phyloP scores from a whole-genome alignment of 352 stramenopile species.

The Globisporangium spinosum region DNA sequence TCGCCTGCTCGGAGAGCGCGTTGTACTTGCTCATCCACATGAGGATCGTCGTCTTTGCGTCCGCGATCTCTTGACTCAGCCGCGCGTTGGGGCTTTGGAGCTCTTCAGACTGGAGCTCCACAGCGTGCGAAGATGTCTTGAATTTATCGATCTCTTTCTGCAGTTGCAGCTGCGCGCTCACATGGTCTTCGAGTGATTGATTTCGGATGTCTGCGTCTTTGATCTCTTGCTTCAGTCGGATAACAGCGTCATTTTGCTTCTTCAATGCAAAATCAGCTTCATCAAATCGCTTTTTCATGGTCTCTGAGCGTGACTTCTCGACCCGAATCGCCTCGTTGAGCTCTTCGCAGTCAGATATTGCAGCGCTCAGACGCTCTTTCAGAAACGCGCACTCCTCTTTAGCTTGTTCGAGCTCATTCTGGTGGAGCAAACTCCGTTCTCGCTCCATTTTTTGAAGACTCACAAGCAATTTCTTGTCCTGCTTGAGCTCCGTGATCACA shows the following conservation, averaged over 20 bases:
- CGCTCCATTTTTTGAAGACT: conserved; percentile 36
- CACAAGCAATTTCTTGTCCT: conserved; percentile 31
- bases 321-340: conserved; percentile 19
- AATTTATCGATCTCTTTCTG: conserved; percentile 11
- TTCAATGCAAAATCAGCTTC: conserved; percentile 10
- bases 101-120: conserved; percentile 13
- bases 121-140: conserved; percentile 2
- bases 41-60: conserved; percentile 55
- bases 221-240: conserved; percentile 21
- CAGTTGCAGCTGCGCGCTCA: conserved; percentile 2
- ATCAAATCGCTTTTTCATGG: neutral
- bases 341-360: conserved; percentile 22
- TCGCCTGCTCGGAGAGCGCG: conserved; percentile 27
- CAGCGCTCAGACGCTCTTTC: conserved; percentile 23
- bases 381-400: conserved; percentile 21
- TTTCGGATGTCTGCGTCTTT: conserved; percentile 12
- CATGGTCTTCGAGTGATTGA: conserved; percentile 9
- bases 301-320: conserved; percentile 2
- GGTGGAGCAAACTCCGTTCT: conserved; percentile 21
- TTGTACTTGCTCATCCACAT: conserved; percentile 76
- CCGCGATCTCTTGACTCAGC: conserved; percentile 38
- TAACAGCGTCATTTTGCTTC: conserved; percentile 7
- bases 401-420: conserved; percentile 25
- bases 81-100: conserved; percentile 7
- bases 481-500: conserved; percentile 33